phyloP scores from a whole-genome alignment of 2,329 filamentous ascomycete genomes.

The Fusarium anguioides region DNA sequence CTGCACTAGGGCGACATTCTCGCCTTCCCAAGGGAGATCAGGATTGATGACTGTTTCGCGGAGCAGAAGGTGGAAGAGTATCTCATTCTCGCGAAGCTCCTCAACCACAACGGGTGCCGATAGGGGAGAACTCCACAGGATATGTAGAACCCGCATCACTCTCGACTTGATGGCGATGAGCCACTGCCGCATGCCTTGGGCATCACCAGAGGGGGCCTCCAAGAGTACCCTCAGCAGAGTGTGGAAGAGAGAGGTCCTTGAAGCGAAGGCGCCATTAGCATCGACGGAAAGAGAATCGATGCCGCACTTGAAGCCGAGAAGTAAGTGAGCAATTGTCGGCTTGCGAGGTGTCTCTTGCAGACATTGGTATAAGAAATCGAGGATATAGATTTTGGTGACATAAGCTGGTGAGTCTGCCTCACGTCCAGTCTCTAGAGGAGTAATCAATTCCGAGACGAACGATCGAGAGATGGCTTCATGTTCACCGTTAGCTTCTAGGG shows the following conservation, averaged over 20 bases:
- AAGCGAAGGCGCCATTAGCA: constrained; percentile 75
- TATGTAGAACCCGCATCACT: constrained; percentile 77
- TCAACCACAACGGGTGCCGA: constrained; percentile 79
- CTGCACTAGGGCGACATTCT: constrained; percentile 67
- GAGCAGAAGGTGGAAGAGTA: constrained; percentile 81
- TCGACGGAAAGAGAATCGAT: constrained; percentile 76
- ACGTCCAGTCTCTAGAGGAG: constrained; percentile 77
- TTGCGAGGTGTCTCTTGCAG: constrained; percentile 78
- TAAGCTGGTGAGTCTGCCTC: constrained; percentile 78
- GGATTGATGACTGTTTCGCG: constrained; percentile 77
- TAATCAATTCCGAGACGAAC: constrained; percentile 75
- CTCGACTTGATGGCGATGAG: constrained; percentile 75
- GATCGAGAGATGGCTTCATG: constrained; percentile 82
- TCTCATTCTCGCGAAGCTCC: constrained; percentile 82
- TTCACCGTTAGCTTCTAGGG: constrained; percentile 85
- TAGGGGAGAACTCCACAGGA: constrained; percentile 85
- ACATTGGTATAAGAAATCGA: constrained; percentile 87
- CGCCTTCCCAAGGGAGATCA: constrained; percentile 78
- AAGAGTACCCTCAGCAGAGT: constrained; percentile 78
- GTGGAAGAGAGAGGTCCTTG: constrained; percentile 84
- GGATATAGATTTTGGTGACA: constrained; percentile 82
- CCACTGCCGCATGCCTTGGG: constrained; percentile 73
- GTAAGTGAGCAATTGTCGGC: constrained; percentile 88
- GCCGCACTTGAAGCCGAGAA: constrained; percentile 87
- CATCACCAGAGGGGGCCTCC: constrained; percentile 73